These are phyloP conservation scores for Cercis canadensis DNA, from an alignment of 306 rosid species.

Conservation along the genomic window DNA sequence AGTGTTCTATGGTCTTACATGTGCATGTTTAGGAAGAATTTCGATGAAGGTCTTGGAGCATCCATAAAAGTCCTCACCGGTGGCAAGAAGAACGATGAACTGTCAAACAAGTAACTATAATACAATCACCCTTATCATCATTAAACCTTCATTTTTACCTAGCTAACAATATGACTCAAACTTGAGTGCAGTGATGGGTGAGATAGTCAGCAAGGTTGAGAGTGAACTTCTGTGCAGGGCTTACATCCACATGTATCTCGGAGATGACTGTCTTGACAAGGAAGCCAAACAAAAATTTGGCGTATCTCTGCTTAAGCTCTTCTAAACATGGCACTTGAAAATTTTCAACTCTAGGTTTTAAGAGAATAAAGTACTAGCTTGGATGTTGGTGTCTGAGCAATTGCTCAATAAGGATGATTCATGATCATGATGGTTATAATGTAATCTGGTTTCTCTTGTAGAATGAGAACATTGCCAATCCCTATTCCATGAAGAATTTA, in stretches of 20 bases:
- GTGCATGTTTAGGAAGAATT: constrained; percentile 22
- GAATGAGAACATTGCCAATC: neutral
- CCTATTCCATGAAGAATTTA: constrained; percentile 4
- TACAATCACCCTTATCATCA: neutral
- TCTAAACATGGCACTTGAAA: neutral
- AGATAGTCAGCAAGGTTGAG: constrained; percentile 31
- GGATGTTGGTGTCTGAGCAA: neutral
- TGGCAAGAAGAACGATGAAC: constrained; percentile 35
- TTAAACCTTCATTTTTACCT: neutral
- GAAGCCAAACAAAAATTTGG: constrained; percentile 35
- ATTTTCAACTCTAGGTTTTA: neutral
- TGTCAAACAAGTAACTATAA: constrained; percentile 25
- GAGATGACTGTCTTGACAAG: constrained; percentile 31
- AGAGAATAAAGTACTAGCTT: constrained; percentile 24
- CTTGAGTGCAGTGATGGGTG: constrained; percentile 38
- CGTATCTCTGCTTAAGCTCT: constrained; percentile 26
- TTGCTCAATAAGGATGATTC: constrained; percentile 19
- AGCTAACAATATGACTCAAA: neutral
- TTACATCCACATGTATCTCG: constrained; percentile 28
- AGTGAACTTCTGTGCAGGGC: constrained; percentile 38
- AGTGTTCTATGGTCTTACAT: constrained; percentile 21
- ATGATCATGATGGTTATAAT: neutral
- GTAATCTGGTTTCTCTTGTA: constrained; percentile 9
- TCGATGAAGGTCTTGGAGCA: constrained; percentile 25
- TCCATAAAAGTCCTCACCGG: constrained; percentile 33